Evolutionary conservation across 495 filamentous ascomycete genomes (phyloP).

Genomic region (Trichocladium uniseriatum): DNA sequence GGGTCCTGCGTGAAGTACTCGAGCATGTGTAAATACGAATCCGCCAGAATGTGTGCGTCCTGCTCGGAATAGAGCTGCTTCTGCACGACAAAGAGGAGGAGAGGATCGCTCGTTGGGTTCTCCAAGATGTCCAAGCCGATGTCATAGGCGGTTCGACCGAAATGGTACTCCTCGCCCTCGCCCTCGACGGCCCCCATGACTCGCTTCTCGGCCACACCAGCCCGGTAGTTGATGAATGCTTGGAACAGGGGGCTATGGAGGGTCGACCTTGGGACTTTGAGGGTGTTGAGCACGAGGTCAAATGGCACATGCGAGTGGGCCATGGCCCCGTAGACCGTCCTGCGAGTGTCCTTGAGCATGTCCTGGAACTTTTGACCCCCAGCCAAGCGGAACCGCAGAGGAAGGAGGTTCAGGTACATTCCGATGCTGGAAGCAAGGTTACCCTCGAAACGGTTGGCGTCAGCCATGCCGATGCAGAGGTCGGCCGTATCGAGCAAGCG

Average conservation of each 20-base stretch:
- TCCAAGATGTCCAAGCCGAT: conserved; percentile 20
- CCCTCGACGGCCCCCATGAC: conserved; percentile 1
- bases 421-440: conserved; percentile 30
- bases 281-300: conserved; percentile 26
- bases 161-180: background rate
- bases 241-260: conserved; percentile 30
- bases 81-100: conserved; percentile 10
- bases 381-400: conserved; percentile 31
- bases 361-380: conserved; percentile 14
- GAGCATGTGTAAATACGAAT: no score
- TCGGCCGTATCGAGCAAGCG: conserved; percentile 1
- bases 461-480: conserved; percentile 30
- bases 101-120: conserved; percentile 1
- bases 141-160: conserved; percentile 16
- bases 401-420: conserved; percentile 40
- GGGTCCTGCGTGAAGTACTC: no score
- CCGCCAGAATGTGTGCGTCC: conserved; percentile 6
- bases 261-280: conserved; percentile 13
- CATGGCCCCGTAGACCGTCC: conserved; percentile 11
- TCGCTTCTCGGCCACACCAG: conserved; percentile 9
- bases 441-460: conserved; percentile 28
- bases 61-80: conserved; percentile 11
- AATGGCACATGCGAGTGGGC: conserved; percentile 26
- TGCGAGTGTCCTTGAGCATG: conserved; percentile 5
- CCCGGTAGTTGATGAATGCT: conserved; percentile 29